Evolutionary conservation across 2,329 filamentous ascomycete species (phyloP).

Genomic region (Scedosporium apiospermum): DNA sequence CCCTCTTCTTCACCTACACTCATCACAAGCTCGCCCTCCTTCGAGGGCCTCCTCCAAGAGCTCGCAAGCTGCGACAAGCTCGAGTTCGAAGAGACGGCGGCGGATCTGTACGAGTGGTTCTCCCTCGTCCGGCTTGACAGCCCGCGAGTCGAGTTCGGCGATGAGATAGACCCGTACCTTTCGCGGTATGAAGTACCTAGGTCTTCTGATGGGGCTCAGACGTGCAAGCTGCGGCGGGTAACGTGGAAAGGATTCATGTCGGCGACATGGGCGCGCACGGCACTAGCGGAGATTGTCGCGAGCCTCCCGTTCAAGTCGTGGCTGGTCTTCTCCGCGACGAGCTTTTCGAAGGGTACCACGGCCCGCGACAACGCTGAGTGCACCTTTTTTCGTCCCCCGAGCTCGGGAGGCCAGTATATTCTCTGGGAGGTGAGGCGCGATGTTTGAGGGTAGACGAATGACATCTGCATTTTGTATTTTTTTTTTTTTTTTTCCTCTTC

Average conservation of each 20-base stretch:
- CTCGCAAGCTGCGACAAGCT: conserved; percentile 28
- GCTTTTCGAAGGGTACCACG: conserved; percentile 35
- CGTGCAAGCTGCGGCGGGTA: conserved; percentile 34
- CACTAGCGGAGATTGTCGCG: conserved; percentile 35
- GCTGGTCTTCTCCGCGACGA: conserved; percentile 45
- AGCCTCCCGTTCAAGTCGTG: conserved; percentile 36
- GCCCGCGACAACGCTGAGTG: conserved; percentile 37
- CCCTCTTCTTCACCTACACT: conserved; percentile 17
- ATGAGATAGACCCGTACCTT: conserved; percentile 59
- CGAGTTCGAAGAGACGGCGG: conserved; percentile 52
- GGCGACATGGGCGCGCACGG: conserved; percentile 39
- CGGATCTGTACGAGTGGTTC: conserved; percentile 65
- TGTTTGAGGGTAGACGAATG: conserved; percentile 14
- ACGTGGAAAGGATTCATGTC: conserved; percentile 52
- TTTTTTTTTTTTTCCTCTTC: not conserved
- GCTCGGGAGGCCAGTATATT: conserved; percentile 42
- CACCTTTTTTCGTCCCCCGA: conserved; percentile 42
- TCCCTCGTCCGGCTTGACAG: conserved; percentile 57
- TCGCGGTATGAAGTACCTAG: conserved; percentile 56
- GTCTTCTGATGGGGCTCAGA: conserved; percentile 8
- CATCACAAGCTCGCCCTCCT: conserved; percentile 13
- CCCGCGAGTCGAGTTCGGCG: conserved; percentile 46
- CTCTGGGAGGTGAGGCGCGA: conserved; percentile 49
- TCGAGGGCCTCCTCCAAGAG: conserved; percentile 12
- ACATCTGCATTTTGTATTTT: not conserved